phyloP scores from a whole-genome alignment of 2,329 filamentous ascomycete genomes.

The Ophiognomonia clavigignenti-juglandacearum region DNA sequence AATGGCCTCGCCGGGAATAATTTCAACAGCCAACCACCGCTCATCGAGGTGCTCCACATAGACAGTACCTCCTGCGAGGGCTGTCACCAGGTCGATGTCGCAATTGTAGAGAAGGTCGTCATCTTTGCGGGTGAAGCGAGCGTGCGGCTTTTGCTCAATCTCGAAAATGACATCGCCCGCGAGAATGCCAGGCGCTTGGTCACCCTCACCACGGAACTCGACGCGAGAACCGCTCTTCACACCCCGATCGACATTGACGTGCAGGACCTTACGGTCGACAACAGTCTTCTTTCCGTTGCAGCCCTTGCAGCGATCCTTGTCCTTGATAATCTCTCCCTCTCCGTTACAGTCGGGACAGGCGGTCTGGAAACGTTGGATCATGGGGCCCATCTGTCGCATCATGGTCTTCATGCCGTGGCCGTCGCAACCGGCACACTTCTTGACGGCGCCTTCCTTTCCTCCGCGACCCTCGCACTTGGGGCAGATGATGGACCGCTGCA shows the following conservation, averaged over 20 bases:
- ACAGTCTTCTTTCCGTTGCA: slow-evolving; percentile 97
- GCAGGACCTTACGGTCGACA: slow-evolving; percentile 94
- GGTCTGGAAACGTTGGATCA: slow-evolving; percentile 99
- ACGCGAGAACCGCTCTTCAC: slow-evolving; percentile 93
- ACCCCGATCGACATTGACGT: slow-evolving; percentile 95
- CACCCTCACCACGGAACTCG: slow-evolving; percentile 94
- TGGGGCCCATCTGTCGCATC: slow-evolving; percentile 99
- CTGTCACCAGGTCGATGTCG: slow-evolving; percentile 93
- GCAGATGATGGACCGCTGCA: slow-evolving; percentile 97
- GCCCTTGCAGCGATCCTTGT: slow-evolving; percentile 96
- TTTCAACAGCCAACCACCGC: slow-evolving; percentile 90
- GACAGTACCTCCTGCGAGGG: slow-evolving; percentile 84
- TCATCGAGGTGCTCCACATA: slow-evolving; percentile 97
- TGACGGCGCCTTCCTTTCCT: slow-evolving; percentile 96
- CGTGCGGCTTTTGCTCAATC: slow-evolving; percentile 98
- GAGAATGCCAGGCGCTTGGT: slow-evolving; percentile 88
- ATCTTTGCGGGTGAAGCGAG: slow-evolving; percentile 90
- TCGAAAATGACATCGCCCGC: slow-evolving; percentile 97
- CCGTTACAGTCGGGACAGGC: slow-evolving; percentile 98
- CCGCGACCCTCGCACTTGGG: slow-evolving; percentile 89
- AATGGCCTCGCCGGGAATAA: slow-evolving; percentile 91
- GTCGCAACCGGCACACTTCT: slow-evolving; percentile 85
- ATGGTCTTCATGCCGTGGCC: slow-evolving; percentile 98
- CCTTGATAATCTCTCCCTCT: slow-evolving; percentile 92
- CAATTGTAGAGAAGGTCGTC: slow-evolving; percentile 94